Evolutionary conservation across 495 filamentous ascomycete species (phyloP), one percentile per base, ranked within the genome.

Genomic region (Penicilliopsis zonata): DNA sequence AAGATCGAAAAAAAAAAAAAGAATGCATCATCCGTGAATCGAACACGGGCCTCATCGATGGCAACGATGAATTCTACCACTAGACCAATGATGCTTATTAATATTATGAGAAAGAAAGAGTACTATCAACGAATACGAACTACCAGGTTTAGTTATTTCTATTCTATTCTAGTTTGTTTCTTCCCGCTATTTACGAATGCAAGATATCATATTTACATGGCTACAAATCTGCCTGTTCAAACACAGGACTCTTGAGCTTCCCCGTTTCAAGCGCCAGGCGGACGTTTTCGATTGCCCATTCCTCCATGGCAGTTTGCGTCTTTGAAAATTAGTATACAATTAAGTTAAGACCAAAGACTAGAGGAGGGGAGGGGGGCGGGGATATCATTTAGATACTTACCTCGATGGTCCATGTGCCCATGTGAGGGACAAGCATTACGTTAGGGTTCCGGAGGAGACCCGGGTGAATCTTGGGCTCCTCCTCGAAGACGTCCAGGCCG

Each of bases 401-500:
- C 62, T 82, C 78, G 13, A 58, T 43, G 8, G 76, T 80, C 57
- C 61, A 75, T 13, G 78, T 82, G 1, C 78, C 78, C 69, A 82
- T 71, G 49, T 82, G 78, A 31, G 78, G 78, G 13, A 82, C 51
- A 16, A 82, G 55, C 31, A 79, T 52, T 5, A 76, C 70, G 46
- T 74, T 65, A 14, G 65, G 63, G 33, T 80, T 80, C 15, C 47
- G 52, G 2, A 79, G 29, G 19, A 82, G 45, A 0, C 73, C 74
- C 12, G 71, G 67, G 37, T 82, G 73, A 10, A 82, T 55, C 32
- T 64, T 63, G 6, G 78, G 78, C 49, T 83, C 78, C 16, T 78
- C 59, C 41, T 82, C 78, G 39, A 72, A 83, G 7, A 83, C 78
- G 44, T 83, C 78, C 12, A 83, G 52, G 9, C 78, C 78, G 17